phyloP scores from a whole-genome alignment of 495 filamentous ascomycete genomes.

The Trichoderma erinaceum region DNA sequence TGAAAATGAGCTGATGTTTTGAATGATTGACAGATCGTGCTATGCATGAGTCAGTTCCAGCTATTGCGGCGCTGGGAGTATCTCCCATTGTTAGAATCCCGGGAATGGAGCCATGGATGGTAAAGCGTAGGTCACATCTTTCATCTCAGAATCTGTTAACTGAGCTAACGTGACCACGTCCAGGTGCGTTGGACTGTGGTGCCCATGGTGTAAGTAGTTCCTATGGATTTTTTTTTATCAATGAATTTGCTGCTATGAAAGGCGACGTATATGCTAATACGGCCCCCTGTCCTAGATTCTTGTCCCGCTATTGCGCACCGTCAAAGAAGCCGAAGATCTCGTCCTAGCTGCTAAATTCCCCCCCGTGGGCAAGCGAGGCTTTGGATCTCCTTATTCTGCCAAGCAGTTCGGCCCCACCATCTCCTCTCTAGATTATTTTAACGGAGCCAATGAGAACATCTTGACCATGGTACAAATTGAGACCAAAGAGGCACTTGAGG shows the following conservation, averaged over 20 bases:
- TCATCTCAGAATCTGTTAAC: neutral
- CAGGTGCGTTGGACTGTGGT: constrained; percentile 61
- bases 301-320: constrained; percentile 59
- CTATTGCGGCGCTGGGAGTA: constrained; percentile 59
- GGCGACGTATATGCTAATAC: neutral
- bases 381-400: constrained; percentile 62
- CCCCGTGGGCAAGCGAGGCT: constrained; percentile 55
- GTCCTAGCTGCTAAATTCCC: constrained; percentile 62
- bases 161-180: constrained; percentile 18
- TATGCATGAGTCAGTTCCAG: constrained; percentile 80
- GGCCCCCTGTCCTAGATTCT: constrained; percentile 40
- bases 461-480: constrained; percentile 79
- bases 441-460: constrained; percentile 65
- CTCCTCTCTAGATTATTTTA: constrained; percentile 58
- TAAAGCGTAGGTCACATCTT: constrained; percentile 51
- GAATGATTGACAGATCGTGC: constrained; percentile 44
- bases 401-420: constrained; percentile 53
- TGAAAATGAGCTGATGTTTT: neutral
- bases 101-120: constrained; percentile 62
- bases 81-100: constrained; percentile 63
- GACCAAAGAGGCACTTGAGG: constrained; percentile 64
- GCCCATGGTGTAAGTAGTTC: constrained; percentile 52
- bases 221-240: neutral
- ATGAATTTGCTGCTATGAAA: neutral
- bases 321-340: constrained; percentile 53